Evolutionary conservation across 768 basidiomycete genomes (phyloP), one percentile per base, ranked within the genome.

Genomic region (Boletus patriciae): DNA sequence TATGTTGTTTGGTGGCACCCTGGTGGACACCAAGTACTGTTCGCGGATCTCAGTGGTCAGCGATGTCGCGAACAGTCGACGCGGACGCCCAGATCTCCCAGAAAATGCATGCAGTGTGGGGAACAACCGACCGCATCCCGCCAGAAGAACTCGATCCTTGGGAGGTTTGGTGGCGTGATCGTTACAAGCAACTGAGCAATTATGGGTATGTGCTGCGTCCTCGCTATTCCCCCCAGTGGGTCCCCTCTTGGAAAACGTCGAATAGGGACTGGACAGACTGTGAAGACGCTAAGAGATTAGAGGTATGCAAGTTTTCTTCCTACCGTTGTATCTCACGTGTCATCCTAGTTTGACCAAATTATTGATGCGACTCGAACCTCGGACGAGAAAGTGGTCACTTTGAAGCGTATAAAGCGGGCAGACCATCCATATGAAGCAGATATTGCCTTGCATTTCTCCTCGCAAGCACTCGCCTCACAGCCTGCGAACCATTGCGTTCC

Each of bases 321-420:
- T 27, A 15, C 27, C 9, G 0, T 29, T 45, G 44, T 45, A 29
- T 10, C 44, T 45, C 16, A 25, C 27, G 29, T 29, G 25, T 18
- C 16, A n/a, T 45, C 27, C 25, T 45, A 29, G 44, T 45, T 29
- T 29, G 46, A 45, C 13, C 52, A n/a, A 37, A 8, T 60, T 0
- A 53, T 66, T 0, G 76, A 77, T 40, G 75, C 73, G 0, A 72
- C 65, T 0, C 64, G 75, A 10, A 60, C 62, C 1, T 61, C 64
- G 1, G 74, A 77, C 34, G 62, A 57, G 0, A 55, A 45, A 10
- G 51, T 62, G 3, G 69, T 77, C 0, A 64, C 62, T 18, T 59
- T 77, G 21, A 77, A 77, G 31, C 37, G 50, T 2, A 57, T 76
- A 0, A 0, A 21, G 5, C 58, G 60, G 40, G 50, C 29, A 6